phyloP scores from a whole-genome alignment of 371 early-diverging fungal species.

The Catenaria anguillulae region DNA sequence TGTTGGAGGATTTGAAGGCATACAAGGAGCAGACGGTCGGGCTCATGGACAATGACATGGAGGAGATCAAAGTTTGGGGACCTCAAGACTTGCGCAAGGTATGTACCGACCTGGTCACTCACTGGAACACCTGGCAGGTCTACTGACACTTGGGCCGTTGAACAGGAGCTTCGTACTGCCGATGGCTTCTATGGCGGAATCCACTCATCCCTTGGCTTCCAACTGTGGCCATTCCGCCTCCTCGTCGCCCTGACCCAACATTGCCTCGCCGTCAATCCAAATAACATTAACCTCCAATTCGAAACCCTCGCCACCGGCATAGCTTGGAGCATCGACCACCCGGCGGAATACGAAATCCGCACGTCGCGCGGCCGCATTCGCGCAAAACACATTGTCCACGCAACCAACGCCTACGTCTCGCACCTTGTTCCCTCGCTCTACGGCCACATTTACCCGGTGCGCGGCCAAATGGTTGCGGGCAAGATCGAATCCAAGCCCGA shows the following conservation, averaged over 20 bases:
- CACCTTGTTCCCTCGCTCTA: background rate
- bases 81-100: no score
- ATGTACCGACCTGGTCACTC: no score
- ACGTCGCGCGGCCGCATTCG: background rate
- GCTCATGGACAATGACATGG: background rate
- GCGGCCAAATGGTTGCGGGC: constrained; percentile 5
- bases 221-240: constrained; percentile 1
- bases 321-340: no score
- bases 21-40: background rate
- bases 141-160: no score
- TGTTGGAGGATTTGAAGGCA: background rate
- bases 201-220: background rate
- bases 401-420: constrained; percentile 5
- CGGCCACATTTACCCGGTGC: background rate
- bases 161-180: no score
- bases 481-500: background rate
- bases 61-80: background rate
- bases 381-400: background rate
- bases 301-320: background rate
- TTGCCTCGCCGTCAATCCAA: background rate
- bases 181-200: background rate
- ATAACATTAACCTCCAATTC: background rate
- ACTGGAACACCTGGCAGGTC: no score
- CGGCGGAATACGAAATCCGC: background rate
- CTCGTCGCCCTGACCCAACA: background rate